These are phyloP conservation scores for Colletotrichum salicis DNA, from an alignment of 2,329 filamentous ascomycete species.

Conservation along the genomic window DNA sequence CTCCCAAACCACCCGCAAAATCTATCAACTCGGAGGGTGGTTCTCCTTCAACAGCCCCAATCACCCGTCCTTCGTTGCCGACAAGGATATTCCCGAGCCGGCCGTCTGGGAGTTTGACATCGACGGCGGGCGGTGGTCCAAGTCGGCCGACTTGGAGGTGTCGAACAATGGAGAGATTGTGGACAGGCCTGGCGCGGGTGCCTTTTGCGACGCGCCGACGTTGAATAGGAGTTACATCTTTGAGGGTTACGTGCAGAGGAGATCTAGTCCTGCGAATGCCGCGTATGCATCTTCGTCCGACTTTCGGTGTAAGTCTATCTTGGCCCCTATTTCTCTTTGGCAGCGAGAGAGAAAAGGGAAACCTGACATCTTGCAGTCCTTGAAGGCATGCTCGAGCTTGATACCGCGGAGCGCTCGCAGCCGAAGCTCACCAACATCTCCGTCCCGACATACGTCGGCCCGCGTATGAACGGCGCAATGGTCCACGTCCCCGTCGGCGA, in stretches of 20 bases:
- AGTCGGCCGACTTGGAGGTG: background rate
- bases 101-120: conserved; percentile 26
- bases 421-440: conserved; percentile 39
- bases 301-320: conserved; percentile 22
- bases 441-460: conserved; percentile 35
- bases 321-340: background rate
- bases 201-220: conserved; percentile 35
- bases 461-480: conserved; percentile 39
- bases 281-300: conserved; percentile 22
- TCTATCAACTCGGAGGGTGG: conserved; percentile 39
- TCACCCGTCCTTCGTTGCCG: conserved; percentile 30
- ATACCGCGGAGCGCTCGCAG: conserved; percentile 15
- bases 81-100: conserved; percentile 26
- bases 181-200: conserved; percentile 33
- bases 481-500: conserved; percentile 38
- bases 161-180: conserved; percentile 31
- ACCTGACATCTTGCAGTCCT: conserved; percentile 13
- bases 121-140: conserved; percentile 20
- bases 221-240: conserved; percentile 37
- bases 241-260: conserved; percentile 35
- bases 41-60: conserved; percentile 36
- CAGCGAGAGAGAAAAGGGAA: too few species aligned
- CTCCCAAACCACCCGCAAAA: conserved; percentile 32
- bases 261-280: conserved; percentile 32
- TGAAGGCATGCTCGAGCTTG: conserved; percentile 36